phyloP scores from a whole-genome alignment of 129 eudicot genomes.

The Tagetes erecta region DNA sequence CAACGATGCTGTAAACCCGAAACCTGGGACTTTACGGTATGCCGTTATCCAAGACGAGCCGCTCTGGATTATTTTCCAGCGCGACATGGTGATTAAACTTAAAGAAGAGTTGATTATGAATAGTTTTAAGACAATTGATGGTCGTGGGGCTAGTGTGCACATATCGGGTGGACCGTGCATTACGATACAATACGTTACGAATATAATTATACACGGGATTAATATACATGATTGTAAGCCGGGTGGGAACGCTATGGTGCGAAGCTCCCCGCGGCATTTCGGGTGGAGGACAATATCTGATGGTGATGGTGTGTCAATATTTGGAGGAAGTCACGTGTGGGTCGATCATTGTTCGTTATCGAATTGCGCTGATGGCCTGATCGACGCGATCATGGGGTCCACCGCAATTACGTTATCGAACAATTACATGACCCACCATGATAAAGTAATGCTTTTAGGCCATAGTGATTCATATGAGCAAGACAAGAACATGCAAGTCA shows the following conservation, averaged over 20 bases:
- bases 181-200: conserved; percentile 13
- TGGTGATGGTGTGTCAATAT: conserved; percentile 13
- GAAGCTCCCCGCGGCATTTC: conserved; percentile 10
- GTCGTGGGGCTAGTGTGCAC: conserved; percentile 10
- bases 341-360: conserved; percentile 17
- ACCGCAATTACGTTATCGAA: conserved; percentile 49
- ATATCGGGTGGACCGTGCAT: conserved; percentile 12
- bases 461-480: conserved; percentile 50
- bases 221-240: conserved; percentile 14
- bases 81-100: conserved; percentile 14
- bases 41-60: conserved; percentile 13
- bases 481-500: conserved; percentile 22
- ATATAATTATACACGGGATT: background rate
- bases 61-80: conserved; percentile 20
- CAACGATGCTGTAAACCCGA: conserved; percentile 7
- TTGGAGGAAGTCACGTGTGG: conserved; percentile 16
- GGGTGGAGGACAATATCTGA: conserved; percentile 8
- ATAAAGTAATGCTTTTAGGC: conserved; percentile 72
- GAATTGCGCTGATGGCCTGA: conserved; percentile 14
- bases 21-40: background rate
- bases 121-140: conserved; percentile 8
- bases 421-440: conserved; percentile 67
- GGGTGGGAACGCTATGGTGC: conserved; percentile 11
- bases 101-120: conserved; percentile 16
- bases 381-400: conserved; percentile 19